Percentiles rank a stretch among this genome's conserved stretches.
Conservation (phyloP, 176 grass and related monocot species). For the Hordeum vulgare region MorexV3_pseudomolecules_assembly NC_058519.1:110569137-110569636, state of each 20-base stretch:
- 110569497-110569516: neutral
- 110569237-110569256: too few species aligned
- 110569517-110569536: neutral
- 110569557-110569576: neutral
- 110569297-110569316: slow-evolving; percentile 8
- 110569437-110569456: slow-evolving; percentile 80
- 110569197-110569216: too few species aligned
- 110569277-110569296: too few species aligned
- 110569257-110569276: too few species aligned
- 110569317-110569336: slow-evolving; percentile 55
- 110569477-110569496: slow-evolving; percentile 1
- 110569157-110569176: too few species aligned
- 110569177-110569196: too few species aligned
- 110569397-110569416: slow-evolving; percentile 94
- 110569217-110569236: too few species aligned
- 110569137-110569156: too few species aligned
- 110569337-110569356: slow-evolving; percentile 87
- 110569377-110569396: slow-evolving; percentile 96
- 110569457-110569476: slow-evolving; percentile 83
- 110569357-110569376: slow-evolving; percentile 97
- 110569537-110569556: neutral
- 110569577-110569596: neutral
- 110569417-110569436: slow-evolving; percentile 94
- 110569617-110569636: slow-evolving; percentile 23
- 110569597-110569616: slow-evolving; percentile 18